Percentiles rank a stretch among this genome's conserved stretches.
phyloP scores from a whole-genome alignment of 768 basidiomycete species.

The Boletus fagicola region DNA sequence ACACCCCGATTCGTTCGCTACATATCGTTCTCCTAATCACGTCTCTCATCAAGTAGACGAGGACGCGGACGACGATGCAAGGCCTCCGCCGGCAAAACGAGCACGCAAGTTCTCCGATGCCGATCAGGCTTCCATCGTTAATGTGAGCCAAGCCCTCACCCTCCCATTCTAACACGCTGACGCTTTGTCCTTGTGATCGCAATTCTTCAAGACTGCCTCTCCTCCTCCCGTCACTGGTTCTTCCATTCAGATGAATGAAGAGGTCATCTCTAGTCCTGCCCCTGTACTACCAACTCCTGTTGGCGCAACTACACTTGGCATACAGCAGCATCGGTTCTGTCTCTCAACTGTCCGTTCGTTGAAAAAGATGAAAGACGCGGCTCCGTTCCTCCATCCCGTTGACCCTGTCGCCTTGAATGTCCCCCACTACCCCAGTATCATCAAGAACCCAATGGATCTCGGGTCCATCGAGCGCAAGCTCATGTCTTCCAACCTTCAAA shows the following conservation, averaged over 20 bases:
- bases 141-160: conserved; percentile 59
- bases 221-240: conserved; percentile 63
- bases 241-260: conserved; percentile 33
- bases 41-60: conserved; percentile 28
- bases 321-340: conserved; percentile 77
- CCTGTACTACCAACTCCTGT: conserved; percentile 2
- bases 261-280: conserved; percentile 17
- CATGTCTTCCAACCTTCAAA: conserved; percentile 69
- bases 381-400: conserved; percentile 82
- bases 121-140: conserved; percentile 67
- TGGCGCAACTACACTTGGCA: conserved; percentile 47
- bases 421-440: conserved; percentile 84
- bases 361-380: conserved; percentile 83
- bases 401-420: conserved; percentile 80
- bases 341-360: conserved; percentile 72
- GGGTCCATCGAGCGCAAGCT: conserved; percentile 90
- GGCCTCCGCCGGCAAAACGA: conserved; percentile 81
- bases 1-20: conserved; percentile 34
- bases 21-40: conserved; percentile 36
- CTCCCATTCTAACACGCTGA: conserved; percentile 54
- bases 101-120: conserved; percentile 74
- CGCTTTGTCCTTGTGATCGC: conserved; percentile 25
- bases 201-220: conserved; percentile 59
- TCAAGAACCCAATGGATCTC: conserved; percentile 94
- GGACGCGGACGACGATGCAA: conserved; percentile 46